phyloP scores from a whole-genome alignment of 2,329 filamentous ascomycete species.

The Beauveria sp. region DNA sequence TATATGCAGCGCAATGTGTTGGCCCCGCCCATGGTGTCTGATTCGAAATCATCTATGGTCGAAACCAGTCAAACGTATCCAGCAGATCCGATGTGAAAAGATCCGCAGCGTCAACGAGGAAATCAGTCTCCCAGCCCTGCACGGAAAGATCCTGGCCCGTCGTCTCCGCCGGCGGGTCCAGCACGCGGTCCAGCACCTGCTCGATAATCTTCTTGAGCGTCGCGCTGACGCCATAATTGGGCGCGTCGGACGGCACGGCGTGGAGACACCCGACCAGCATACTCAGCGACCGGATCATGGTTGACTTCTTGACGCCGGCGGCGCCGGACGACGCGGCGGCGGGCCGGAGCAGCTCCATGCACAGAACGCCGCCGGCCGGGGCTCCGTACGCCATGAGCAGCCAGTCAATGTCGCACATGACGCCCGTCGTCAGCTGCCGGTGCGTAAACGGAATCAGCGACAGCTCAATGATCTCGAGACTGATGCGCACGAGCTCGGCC shows the following conservation, averaged over 20 bases:
- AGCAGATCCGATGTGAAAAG: constrained; percentile 40
- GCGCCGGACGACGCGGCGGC: constrained; percentile 15
- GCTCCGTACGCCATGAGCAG: constrained; percentile 43
- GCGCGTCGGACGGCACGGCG: constrained; percentile 38
- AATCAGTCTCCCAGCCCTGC: constrained; percentile 19
- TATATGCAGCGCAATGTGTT: background rate
- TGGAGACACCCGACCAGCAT: constrained; percentile 42
- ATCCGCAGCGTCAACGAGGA: constrained; percentile 20
- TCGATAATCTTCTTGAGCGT: constrained; percentile 37
- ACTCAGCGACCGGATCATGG: constrained; percentile 42
- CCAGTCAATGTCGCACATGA: constrained; percentile 36
- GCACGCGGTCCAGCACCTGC: constrained; percentile 40
- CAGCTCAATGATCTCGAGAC: constrained; percentile 38
- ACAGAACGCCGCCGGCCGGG: constrained; percentile 39
- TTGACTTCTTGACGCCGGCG: constrained; percentile 31
- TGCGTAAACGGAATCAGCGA: constrained; percentile 40
- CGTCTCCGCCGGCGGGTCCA: constrained; percentile 27
- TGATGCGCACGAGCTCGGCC: constrained; percentile 32
- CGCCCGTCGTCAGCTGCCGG: constrained; percentile 31
- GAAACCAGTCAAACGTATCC: constrained; percentile 42
- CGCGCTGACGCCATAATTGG: constrained; percentile 38
- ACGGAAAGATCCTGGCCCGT: background rate
- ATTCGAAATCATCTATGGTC: constrained; percentile 14
- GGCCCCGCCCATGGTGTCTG: background rate
- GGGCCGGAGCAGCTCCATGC: constrained; percentile 39